Evolutionary conservation across 1,284 basidiomycete genomes (phyloP), one percentile per base, ranked within the genome.

Genomic region (Pyrrhoderma lamaoense): DNA sequence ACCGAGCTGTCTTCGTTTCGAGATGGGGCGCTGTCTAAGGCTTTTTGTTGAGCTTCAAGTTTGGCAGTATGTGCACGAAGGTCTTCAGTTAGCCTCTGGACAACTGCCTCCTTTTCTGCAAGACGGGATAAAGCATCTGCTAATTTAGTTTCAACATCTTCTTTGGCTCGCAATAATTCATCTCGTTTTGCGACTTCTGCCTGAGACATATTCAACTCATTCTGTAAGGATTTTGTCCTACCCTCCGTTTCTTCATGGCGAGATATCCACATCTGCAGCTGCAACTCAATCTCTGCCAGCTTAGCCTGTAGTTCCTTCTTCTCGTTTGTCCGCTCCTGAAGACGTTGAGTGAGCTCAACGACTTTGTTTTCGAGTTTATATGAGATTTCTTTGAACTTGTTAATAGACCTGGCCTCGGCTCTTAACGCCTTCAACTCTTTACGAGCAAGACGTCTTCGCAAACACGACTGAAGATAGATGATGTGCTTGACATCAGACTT

Each of bases 351-450:
- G 60, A 99, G 86, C 66, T 99, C 95, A 54, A 99, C 92, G 45
- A 99, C 96, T 72, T 99, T 99, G 79, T 99, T 99, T 73, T 99
- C 96, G 55, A 99, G 77, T 61, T 83, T 85, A 67, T 98, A 99
- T 0, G 96, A 98, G 58, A 97, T 97, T 71, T 99, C 96, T 71
- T 99, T 97, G 80, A 96, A 96, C 67, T 96, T 97, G 59, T 89
- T 89, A 27, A 95, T 95, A 0, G 95, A 98, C 50, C 93, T 91
- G 21, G 96, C 96, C 67, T 99, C 96, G 22, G 85, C 79, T 62
- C 82, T 86, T 56, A 98, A 80, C 4, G 73, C 75, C 59, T 86
- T 85, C 52, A 99, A 80, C 65, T 97, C 85, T 59, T 85, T 87
- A 56, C 86, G 82, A 25, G 96, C 96, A 45, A 90, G 71, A 40